Evolutionary conservation across 768 basidiomycete genomes (phyloP), one percentile per base, ranked within the genome.

Genomic region (Tulasnella sp.): DNA sequence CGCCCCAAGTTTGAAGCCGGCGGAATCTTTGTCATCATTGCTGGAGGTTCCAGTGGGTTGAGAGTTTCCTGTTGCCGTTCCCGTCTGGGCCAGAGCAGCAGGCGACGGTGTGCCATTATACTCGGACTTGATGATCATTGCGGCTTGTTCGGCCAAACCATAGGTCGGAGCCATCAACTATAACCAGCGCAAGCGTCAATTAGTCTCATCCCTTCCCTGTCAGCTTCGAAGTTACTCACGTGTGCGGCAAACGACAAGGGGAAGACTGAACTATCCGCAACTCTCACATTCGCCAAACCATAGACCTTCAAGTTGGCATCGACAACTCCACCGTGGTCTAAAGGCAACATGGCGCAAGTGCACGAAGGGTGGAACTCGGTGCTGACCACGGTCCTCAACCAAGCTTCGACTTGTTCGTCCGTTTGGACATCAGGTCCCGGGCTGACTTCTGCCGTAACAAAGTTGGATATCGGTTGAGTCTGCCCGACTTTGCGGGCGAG

Each of bases 381-480:
- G 1, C 82, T 64, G 22, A 84, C 82, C 6, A 75, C 87, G 6
- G 84, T 82, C n/a, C 84, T 85, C 42, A 92, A 82, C 89, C 89
- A 93, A 7, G 84, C 83, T 54, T 92, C 89, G 86, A 89, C 89
- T 41, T 92, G 85, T 28, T 85, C 89, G 83, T 94, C 93, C 3
- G 89, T 89, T 37, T 85, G 83, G n/a, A 92, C 89, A 7, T 82
- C 81, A 0, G 89, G 81, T 1, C 92, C 92, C 0, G 92, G 92
- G 8, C 84, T 83, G 9, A 87, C 83, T 85, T 92, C 91, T 28
- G 75, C 83, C 84, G 88, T 86, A 80, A 92, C 84, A 12, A 86
- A 85, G 8, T 84, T 82, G 76, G 84, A 88, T 3, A 93, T 86
- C 0, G 93, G 92, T 2, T 88, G 85, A 0, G 90, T 89, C 14